These are phyloP conservation scores for Fusarium aywerte DNA, from an alignment of 2,329 filamentous ascomycete species.

Conservation along the genomic window DNA sequence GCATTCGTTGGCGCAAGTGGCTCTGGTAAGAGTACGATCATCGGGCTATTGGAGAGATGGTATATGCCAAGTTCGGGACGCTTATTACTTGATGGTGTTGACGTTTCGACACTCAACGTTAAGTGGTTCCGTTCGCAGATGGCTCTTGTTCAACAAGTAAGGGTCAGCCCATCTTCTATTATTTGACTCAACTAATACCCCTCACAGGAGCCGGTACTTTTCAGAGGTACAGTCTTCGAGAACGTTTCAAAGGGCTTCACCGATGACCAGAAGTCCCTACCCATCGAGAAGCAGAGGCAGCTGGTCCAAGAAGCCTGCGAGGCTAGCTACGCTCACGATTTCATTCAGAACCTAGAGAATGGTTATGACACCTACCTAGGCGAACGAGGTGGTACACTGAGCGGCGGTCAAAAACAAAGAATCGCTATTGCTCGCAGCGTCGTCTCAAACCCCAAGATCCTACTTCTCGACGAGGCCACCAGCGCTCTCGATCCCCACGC, in stretches of 20 bases:
- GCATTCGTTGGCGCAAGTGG: constrained; percentile 78
- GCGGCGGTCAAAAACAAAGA: constrained; percentile 71
- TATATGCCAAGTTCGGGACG: constrained; percentile 56
- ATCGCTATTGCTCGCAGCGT: constrained; percentile 73
- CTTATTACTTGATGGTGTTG: constrained; percentile 53
- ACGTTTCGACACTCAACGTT: constrained; percentile 54
- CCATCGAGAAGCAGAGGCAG: constrained; percentile 1
- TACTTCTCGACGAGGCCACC: constrained; percentile 74
- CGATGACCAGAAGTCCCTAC: constrained; percentile 13
- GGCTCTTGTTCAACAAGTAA: constrained; percentile 52
- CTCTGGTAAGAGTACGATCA: constrained; percentile 75
- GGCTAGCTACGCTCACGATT: constrained; percentile 40
- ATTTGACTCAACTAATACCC: neutral
- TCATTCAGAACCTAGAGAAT: constrained; percentile 35
- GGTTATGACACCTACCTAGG: constrained; percentile 43
- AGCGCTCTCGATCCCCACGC: constrained; percentile 59
- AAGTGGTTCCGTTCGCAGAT: constrained; percentile 61
- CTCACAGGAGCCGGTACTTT: constrained; percentile 40
- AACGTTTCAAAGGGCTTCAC: constrained; percentile 43
- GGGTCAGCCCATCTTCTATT: fast-evolving
- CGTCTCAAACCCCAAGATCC: constrained; percentile 66
- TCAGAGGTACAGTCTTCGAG: constrained; percentile 45
- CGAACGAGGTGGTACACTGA: constrained; percentile 36
- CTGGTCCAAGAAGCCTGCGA: constrained; percentile 35
- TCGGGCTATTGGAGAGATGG: constrained; percentile 74